phyloP scores from a whole-genome alignment of 2,329 filamentous ascomycete genomes.

The Fusarium lyarnte region DNA sequence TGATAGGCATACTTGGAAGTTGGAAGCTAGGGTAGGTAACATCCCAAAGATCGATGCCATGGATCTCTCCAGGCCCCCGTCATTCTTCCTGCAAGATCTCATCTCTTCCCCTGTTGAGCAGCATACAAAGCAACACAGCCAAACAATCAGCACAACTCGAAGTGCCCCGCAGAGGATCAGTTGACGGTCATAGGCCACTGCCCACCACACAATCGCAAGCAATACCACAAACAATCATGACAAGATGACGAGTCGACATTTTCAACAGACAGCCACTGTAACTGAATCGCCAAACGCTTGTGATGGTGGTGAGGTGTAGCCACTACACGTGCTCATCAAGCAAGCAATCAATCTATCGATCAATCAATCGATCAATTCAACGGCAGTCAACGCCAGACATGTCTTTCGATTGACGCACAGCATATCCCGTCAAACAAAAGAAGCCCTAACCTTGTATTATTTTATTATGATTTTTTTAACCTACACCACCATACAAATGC shows the following conservation, averaged over 20 bases:
- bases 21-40: background rate
- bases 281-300: conserved; percentile 3
- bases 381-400: conserved; percentile 17
- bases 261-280: background rate
- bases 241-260: conserved; percentile 24
- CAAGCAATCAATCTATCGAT: conserved; percentile 13
- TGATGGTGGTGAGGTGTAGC: conserved; percentile 12
- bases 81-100: conserved; percentile 29
- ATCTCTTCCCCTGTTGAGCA: conserved; percentile 21
- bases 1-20: conserved; percentile 1
- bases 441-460: conserved; percentile 2
- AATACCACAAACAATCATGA: conserved; percentile 21
- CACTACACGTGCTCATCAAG: conserved; percentile 21
- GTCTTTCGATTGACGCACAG: conserved; percentile 23
- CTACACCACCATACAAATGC: conserved; percentile 1
- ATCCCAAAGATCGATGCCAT: conserved; percentile 22
- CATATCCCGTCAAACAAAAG: conserved; percentile 7
- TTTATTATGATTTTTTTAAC: background rate
- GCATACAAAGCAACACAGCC: background rate
- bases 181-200: conserved; percentile 25
- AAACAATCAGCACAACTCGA: background rate
- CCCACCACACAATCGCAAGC: conserved; percentile 23
- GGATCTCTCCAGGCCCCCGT: conserved; percentile 13
- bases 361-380: conserved; percentile 19
- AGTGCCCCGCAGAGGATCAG: conserved; percentile 27